Base-by-base conservation (phyloP, 148 eudicot species). In the Fagopyrum tataricum region DNA sequence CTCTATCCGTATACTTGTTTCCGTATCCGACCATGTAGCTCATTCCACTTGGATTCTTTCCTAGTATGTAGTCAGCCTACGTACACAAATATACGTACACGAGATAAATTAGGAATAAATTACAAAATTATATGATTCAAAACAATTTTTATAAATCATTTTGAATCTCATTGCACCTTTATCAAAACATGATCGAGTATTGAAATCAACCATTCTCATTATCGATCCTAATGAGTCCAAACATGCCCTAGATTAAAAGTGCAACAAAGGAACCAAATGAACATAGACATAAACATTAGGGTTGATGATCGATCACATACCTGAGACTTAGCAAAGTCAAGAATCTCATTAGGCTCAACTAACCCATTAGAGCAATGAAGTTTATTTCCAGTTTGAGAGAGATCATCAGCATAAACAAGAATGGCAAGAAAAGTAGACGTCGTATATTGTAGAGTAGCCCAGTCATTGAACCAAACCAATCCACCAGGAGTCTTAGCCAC, bases 1-100 rank as follows among this genome's bases (percentile, higher is more conserved):
- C 79, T 61, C 75, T 46, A 37, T 73, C 77, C 7, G 91, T 86
- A 49, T 76, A 87, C 23, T 77, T 76, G 18, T 81, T 14, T 53
- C 87, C 89, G 52, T 11, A 83, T 44, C 91, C 91, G 0, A 87
- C 84, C 87, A 87, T 83, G 80, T 87, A 87, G 75, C 87, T 83
- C 72, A 76, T 75, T 3, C 5, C 23, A 21, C 23, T 75, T 9
- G 87, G 91, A 67, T 87, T 87, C 21, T 66, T 40, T 0, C 91
- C 91, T 10, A 87, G 52, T 70, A 87, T 81, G 73, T 87, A 87
- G 26, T 87, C 82, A 43, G 80, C 87, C 85, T 86, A 37, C 6
- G 3, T 15, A n/a, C 11, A 20, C 10, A n/a, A n/a, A n/a, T n/a
- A 13, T 51, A 10, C 17, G 13, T n/a, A 48, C 8, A n/a, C 7